Evolutionary conservation across 2,329 filamentous ascomycete species (phyloP).

Genomic region (Fusarium hainanense): DNA sequence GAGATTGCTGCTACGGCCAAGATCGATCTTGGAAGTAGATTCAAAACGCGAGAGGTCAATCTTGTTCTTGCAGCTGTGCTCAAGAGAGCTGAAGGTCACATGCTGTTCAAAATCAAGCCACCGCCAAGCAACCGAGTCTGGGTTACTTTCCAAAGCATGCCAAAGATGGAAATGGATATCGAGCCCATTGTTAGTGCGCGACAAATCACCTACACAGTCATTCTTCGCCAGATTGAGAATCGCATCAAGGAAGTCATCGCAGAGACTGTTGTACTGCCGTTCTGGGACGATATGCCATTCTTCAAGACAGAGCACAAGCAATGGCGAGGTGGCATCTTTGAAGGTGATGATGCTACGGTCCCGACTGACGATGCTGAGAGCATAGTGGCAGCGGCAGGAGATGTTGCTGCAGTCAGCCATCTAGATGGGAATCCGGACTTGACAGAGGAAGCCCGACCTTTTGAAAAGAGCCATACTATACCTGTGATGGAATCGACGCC

Average conservation of each 20-base stretch:
- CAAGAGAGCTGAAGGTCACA: conserved; percentile 85
- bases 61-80: conserved; percentile 87
- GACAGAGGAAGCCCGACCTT: conserved; percentile 55
- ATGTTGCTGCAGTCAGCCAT: conserved; percentile 60
- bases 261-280: conserved; percentile 90
- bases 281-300: conserved; percentile 97
- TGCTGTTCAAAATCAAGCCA: conserved; percentile 88
- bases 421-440: conserved; percentile 56
- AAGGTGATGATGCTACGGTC: conserved; percentile 62
- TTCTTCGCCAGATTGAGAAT: conserved; percentile 92
- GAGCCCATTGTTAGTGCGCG: conserved; percentile 95
- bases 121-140: conserved; percentile 96
- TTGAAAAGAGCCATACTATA: conserved; percentile 68
- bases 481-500: conserved; percentile 55
- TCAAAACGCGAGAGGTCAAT: conserved; percentile 91
- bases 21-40: conserved; percentile 87
- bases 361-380: conserved; percentile 36
- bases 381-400: conserved; percentile 53
- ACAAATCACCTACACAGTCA: conserved; percentile 94
- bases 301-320: conserved; percentile 80
- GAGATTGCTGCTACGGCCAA: conserved; percentile 93
- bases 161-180: conserved; percentile 92
- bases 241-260: conserved; percentile 93
- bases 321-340: conserved; percentile 87
- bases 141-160: conserved; percentile 94